Evolutionary conservation across 176 grass and related monocot species (phyloP), one percentile per base, ranked within the genome.

Genomic region (Oryza rufipogon): DNA sequence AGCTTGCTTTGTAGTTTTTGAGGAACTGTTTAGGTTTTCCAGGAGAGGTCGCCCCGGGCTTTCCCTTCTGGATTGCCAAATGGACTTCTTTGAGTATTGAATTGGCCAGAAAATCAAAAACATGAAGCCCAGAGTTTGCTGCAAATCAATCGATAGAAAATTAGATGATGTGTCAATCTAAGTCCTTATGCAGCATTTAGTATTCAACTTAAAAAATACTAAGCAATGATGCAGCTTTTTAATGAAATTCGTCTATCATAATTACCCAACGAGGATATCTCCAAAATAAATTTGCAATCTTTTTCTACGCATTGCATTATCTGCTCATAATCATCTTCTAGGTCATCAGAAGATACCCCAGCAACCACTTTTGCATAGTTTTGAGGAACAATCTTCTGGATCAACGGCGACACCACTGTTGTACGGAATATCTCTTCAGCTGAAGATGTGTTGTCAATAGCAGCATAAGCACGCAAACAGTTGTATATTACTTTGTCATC

Each of bases 61-160:
- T 99, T 73, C 91, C 91, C 73, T 96, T 99, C 70, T 96, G 86
- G 75, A 99, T 94, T 33, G 91, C 89, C 81, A 90, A 86, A 80
- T 96, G 81, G 7, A 96, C 91, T 87, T 99, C 96, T 80, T 96
- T 99, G 64, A 99, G 81, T 86, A 99, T 92, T 64, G 96, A 96
- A 91, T 99, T 99, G 30, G 91, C 93, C 78, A 99, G 81, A 87
- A 99, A 99, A 88, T 96, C 81, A 92, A 99, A 99, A 87, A 99
- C 88, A 92, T 99, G 96, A 67, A 99, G 88, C 70, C 93, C 96
- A 70, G 96, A 99, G 84, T 99, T 99, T 86, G 79, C 96, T 99
- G 90, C 70, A 90, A 90, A 90, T 64, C 22, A 71, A 12, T 68
- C 26, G 20, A 83, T 34, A 82, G 38, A 20, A 47, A 74, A 47